Conservation (phyloP, 2,329 filamentous ascomycete species). For the Lecanoromycetidae sp. region DNA sequence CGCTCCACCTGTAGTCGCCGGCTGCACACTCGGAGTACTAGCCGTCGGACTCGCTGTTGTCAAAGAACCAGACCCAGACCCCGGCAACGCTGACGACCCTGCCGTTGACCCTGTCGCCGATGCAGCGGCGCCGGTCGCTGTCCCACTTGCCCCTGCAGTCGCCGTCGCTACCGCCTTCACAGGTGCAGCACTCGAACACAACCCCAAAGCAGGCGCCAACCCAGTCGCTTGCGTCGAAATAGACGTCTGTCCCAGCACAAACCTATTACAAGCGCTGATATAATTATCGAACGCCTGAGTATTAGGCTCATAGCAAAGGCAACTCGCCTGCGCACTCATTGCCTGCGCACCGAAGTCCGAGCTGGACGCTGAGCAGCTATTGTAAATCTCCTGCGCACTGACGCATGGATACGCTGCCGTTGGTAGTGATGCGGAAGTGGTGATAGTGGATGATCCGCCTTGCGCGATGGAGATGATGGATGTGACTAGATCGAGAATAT, state of each 20-base stretch:
- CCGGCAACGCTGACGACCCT: background rate
- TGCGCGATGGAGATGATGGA: background rate
- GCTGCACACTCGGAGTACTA: background rate
- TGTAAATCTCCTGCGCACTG: background rate
- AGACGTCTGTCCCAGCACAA: background rate
- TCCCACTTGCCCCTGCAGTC: background rate
- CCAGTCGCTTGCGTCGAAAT: background rate
- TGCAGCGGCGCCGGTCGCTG: background rate
- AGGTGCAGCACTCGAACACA: constrained; percentile 1
- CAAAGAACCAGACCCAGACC: background rate
- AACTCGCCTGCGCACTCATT: background rate
- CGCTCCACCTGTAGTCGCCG: background rate
- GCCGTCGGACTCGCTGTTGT: background rate
- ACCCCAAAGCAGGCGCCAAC: background rate
- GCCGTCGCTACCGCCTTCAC: background rate
- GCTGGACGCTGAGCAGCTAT: background rate
- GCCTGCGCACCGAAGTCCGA: background rate
- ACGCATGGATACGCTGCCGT: background rate
- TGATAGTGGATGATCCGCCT: background rate
- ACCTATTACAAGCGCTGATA: background rate
- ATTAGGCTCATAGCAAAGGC: background rate
- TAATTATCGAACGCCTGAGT: background rate
- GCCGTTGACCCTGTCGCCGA: background rate
- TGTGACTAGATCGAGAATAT: constrained; percentile 2
- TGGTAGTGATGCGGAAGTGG: background rate